These are phyloP conservation scores for Rhodomyrtus psidioides DNA, from an alignment of 441 rosid species.

Conservation along the genomic window DNA sequence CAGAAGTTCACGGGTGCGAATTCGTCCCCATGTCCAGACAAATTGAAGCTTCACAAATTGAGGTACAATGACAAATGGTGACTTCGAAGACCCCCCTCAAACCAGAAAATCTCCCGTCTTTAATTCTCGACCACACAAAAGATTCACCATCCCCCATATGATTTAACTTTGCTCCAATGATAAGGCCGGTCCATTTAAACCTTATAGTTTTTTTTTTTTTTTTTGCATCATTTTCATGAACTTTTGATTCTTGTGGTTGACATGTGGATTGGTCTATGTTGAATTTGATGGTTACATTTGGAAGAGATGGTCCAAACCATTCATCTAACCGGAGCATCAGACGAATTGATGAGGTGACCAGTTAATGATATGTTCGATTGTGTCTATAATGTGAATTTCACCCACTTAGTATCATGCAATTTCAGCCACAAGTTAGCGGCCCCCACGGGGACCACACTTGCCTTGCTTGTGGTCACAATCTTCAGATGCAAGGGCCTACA, in stretches of 20 bases:
- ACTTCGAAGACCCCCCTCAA: not conserved
- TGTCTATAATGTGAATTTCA: not conserved
- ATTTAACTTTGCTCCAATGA: not conserved
- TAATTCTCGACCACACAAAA: not conserved
- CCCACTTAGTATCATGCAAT: not conserved
- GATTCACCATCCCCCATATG: not conserved
- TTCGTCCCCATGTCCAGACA: not conserved
- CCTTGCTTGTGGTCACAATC: not conserved
- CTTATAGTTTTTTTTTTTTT: not conserved
- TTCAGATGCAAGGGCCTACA: not conserved
- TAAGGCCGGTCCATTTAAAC: not conserved
- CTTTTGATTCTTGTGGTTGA: not conserved
- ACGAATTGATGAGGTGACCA: not conserved
- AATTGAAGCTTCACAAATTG: not conserved
- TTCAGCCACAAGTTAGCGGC: slow-evolving; percentile 10
- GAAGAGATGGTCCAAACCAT: not conserved
- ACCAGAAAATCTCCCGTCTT: not conserved
- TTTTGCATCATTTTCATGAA: not conserved
- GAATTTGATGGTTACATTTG: not conserved
- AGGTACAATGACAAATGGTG: not conserved
- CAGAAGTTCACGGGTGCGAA: not conserved
- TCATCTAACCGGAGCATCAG: not conserved
- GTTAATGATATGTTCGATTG: not conserved
- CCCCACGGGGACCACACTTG: not conserved
- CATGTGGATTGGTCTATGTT: not conserved